phyloP scores from a whole-genome alignment of 1,284 basidiomycete genomes.

The Cutaneotrichosporon cavernicola region DNA sequence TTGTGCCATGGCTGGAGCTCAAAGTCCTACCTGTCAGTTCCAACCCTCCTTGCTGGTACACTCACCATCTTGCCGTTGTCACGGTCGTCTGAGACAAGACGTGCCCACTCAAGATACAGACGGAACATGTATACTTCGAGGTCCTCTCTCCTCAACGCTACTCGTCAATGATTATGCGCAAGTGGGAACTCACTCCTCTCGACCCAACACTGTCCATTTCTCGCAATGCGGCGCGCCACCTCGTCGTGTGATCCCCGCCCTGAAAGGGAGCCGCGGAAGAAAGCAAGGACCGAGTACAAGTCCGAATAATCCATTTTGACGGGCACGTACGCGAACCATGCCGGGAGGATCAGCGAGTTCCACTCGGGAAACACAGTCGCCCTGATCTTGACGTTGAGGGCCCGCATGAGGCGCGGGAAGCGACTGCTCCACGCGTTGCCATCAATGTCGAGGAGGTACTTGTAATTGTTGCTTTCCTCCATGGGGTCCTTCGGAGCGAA shows the following conservation, averaged over 20 bases:
- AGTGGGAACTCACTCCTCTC: constrained; percentile 44
- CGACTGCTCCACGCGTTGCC: constrained; percentile 54
- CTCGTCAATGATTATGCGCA: constrained; percentile 5
- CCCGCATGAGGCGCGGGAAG: constrained; percentile 53
- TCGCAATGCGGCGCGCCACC: constrained; percentile 53
- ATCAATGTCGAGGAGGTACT: constrained; percentile 54
- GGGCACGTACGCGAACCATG: constrained; percentile 55
- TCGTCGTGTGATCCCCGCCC: constrained; percentile 53
- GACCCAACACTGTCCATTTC: constrained; percentile 55
- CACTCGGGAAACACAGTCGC: constrained; percentile 55
- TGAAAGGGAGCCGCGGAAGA: constrained; percentile 52
- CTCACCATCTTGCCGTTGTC: constrained; percentile 55
- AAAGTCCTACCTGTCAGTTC: constrained; percentile 27
- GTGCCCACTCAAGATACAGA: constrained; percentile 60
- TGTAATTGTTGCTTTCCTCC: constrained; percentile 51
- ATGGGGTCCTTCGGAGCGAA: constrained; percentile 45
- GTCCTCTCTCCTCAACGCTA: constrained; percentile 51
- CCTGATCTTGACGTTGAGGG: constrained; percentile 53
- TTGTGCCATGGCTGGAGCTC: constrained; percentile 26
- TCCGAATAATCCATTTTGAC: constrained; percentile 55
- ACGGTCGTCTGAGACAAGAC: constrained; percentile 57
- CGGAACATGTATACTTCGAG: constrained; percentile 54
- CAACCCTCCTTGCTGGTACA: background rate
- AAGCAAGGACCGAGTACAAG: constrained; percentile 53
- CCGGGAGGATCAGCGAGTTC: constrained; percentile 51